Base-by-base conservation (phyloP, 2,329 filamentous ascomycete genomes). In the Aureobasidium sp. region DNA sequence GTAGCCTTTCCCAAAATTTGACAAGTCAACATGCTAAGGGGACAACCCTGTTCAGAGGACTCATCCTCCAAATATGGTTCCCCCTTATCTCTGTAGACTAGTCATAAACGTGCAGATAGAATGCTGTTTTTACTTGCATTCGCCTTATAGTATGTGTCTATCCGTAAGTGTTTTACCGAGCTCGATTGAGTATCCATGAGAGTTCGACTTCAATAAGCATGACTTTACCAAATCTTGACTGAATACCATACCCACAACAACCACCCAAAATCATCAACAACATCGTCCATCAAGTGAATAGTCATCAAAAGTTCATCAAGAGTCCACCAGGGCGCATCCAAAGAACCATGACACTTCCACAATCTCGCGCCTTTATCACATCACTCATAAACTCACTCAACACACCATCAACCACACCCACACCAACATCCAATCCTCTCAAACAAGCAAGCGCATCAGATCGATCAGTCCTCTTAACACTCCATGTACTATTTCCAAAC, bases 401-500 rank as follows among this genome's bases (percentile, higher is more conserved):
- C 42, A 37, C 42, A 48, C n/a, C 39, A 37, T 11, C n/a, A 39
- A 25, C 29, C 20, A 4, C 37, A 22, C 17, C 52, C 37, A 11
- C 53, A 70, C 8, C 57, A 72, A 49, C 20, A 39, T 8, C 70
- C 63, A 82, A 81, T 67, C 79, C 83, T 11, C 69, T 79, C 20
- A 67, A 62, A 66, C 61, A 62, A 64, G 63, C 68, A 63, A 59
- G 69, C 8, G 65, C 72, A 41, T 27, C 64, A 22, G 63, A 68
- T 47, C 74, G 72, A 67, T 73, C 72, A 53, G 76, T 88, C 17
- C 78, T 96, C n/a, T 78, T 91, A 1, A 91, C 90, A 0, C 82
- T 96, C 0, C 92, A 97, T 75, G 88, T 91, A 37, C 77, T 97
- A 15, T 95, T 95, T 70, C 91, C 91, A 0, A 84, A 85, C 65